Evolutionary conservation across 139 green algal genomes (phyloP), one percentile per base, ranked within the genome.

Genomic region (Coccomyxa sp.): DNA sequence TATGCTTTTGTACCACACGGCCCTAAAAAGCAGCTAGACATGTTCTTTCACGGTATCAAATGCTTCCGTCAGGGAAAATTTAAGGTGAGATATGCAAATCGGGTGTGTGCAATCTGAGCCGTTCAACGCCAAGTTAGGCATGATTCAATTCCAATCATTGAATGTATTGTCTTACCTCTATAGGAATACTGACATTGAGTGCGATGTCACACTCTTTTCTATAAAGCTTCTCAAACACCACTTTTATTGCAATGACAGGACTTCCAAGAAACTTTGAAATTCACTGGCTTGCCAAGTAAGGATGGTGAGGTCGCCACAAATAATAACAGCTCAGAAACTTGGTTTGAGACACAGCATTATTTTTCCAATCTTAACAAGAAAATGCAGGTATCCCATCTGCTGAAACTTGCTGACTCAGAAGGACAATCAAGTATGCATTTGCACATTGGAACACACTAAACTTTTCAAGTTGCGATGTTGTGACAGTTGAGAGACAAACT

Each of bases 1-100:
- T 87, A 87, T 30, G 84, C 84, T 45, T 87, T 83, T 30, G 84
- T 87, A 45, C 84, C 84, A 32, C 57, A 58, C 12, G 84, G 84
- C 1, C 84, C 84, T 27, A 58, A 83, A 21, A 87, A 87, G 79
- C 84, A 87, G 81, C 30, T 87, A 30, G 81, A 87, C 63, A 79
- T 87, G 82, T 87, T 86, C 67, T 87, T 87, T 38, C 84, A 87
- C n/a, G 58, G 80, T 4, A 30, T 82, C 17, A 28, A 87, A 13
- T 79, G 45, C 28, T 58, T 32, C 63, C 25, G 31, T 30, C 30
- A 82, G 23, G 84, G 84, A 15, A 30, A 66, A 13, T 66, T 83
- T n/a, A 58, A 83, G 66, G 84, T 83, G 51, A 68, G 25, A 58
- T 67, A 12, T 63, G 45, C 38, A 51, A 51, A 51, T 51, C 3